Evolutionary conservation across 305 asterid species (phyloP), one percentile per base, ranked within the genome.

Genomic region (Rubia occidens): DNA sequence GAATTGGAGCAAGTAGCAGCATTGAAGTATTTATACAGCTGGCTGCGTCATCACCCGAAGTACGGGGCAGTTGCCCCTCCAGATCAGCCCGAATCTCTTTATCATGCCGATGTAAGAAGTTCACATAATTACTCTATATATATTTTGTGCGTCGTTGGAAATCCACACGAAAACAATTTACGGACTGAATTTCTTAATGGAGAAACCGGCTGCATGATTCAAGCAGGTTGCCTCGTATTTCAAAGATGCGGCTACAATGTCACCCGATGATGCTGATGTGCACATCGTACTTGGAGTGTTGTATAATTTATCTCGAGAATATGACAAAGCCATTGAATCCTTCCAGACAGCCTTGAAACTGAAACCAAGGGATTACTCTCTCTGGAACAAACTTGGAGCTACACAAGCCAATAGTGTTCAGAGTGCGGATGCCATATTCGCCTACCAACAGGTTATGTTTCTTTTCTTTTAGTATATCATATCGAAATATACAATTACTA

Each of bases 331-430:
- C 75, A 89, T 95, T 73, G 98, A 86, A 76, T 87, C 99, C 69
- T 95, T 95, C 73, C 87, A 88, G 89, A 87, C 95, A 56, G 89
- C 98, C 81, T 84, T 95, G 85, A 82, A 89, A 74, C 98, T 95
- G 81, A 95, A 89, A 78, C 99, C 99, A 40, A 83, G 89, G 71
- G 99, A 95, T 82, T 95, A 91, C 84, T 95, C 99, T n/a, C 95
- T 95, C 67, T 95, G 99, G 99, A 95, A 95, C 85, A 91, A 95
- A 88, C 96, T 95, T 66, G 99, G 99, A 65, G 99, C 99, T 66
- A 95, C 99, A 76, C 98, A 95, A 83, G 99, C 99, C 72, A 95
- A 95, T 68, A 91, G 99, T 60, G 85, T 95, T 71, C 99, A 89
- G 81, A 95, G 99, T 78, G 88, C 96, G 68, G 98, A 95, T 83